phyloP scores from a whole-genome alignment of 169 alveolate species.

The Eimeria sp. region DNA sequence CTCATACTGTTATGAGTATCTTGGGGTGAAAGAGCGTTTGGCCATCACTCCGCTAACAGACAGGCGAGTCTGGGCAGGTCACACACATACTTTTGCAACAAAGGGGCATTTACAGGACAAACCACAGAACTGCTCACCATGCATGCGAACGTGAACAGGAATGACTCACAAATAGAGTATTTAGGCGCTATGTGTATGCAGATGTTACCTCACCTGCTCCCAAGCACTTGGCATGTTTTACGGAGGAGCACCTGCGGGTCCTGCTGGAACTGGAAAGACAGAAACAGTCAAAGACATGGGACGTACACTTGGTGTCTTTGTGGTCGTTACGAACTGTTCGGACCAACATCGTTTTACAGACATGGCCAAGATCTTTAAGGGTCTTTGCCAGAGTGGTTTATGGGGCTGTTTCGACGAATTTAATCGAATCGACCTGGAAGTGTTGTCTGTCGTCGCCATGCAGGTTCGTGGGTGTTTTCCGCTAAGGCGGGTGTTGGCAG shows the following conservation, averaged over 20 bases:
- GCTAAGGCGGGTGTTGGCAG: background rate
- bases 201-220: constrained; percentile 83
- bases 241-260: constrained; percentile 99
- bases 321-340: constrained; percentile 98
- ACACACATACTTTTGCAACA: background rate
- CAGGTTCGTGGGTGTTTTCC: constrained; percentile 84
- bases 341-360: constrained; percentile 97
- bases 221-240: constrained; percentile 97
- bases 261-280: constrained; percentile 99
- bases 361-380: constrained; percentile 98
- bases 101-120: background rate
- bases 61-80: constrained; percentile 85
- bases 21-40: constrained; percentile 97
- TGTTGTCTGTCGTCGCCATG: constrained; percentile 97
- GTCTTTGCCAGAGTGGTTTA: constrained; percentile 95
- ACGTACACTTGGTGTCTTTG: constrained; percentile 97
- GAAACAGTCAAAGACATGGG: constrained; percentile 98
- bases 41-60: constrained; percentile 98
- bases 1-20: constrained; percentile 96
- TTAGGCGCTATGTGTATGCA: background rate
- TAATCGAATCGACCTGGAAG: constrained; percentile 96
- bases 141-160: too few relatives aligned
- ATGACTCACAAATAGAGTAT: background rate
- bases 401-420: constrained; percentile 98
- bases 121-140: background rate